Base-by-base conservation (phyloP, 176 grass and related monocot genomes). In the Oryza brachyantha region DNA sequence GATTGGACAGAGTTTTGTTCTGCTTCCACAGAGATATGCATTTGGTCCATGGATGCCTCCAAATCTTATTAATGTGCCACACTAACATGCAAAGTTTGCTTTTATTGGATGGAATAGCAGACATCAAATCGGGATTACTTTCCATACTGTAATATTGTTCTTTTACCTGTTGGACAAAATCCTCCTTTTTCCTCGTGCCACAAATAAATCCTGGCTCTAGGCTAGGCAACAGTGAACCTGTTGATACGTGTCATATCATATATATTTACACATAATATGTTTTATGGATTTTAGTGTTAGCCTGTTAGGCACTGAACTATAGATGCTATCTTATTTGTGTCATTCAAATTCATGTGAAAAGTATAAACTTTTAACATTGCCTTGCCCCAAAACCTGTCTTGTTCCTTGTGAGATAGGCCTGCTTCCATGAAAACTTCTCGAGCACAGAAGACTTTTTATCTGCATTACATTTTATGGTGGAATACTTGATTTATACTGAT, bases 301-400 rank as follows among this genome's bases (percentile, higher is more conserved):
- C 64, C 11, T 68, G 5, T 7, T 76, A 27, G 37, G 64, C 10
- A 13, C 3, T 37, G n/a, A 77, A 50, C 29, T 31, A 10, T 8
- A 4, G 17, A 66, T n/a, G n/a, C 2, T 64, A 21, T 39, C 28
- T 52, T 6, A 13, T 54, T 73, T 73, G 50, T 21, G 13, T 27
- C 8, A 19, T 45, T 45, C 17, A 12, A 45, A 34, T 57, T 42
- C 32, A 69, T 29, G 16, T 4, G 7, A 64, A 50, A 64, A 21
- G 40, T 27, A 10, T 4, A 76, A 29, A 35, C 57, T 79, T 61
- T 21, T 57, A 35, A 40, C 70, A 37, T 35, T 36, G 34, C 7
- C 24, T n/a, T 64, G 43, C 16, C 50, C n/a, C n/a, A n/a, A n/a
- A n/a, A 84, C 54, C 70, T 70, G 58, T 52, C 29, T 1, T 71